Evolutionary conservation across 2,329 filamentous ascomycete species (phyloP).

Genomic region (Epichloe coenophiala): DNA sequence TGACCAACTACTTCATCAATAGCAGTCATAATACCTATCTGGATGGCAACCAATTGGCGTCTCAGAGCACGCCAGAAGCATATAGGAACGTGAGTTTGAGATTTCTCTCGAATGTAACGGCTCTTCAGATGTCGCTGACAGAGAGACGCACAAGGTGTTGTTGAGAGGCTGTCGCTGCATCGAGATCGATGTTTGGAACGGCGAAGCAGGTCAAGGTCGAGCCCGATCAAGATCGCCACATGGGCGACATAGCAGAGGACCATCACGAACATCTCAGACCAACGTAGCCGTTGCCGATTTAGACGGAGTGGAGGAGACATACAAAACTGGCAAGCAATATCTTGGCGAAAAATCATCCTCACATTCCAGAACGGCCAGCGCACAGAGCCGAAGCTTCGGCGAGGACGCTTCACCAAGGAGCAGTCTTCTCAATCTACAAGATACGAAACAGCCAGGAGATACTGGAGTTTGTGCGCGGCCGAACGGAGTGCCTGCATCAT

Average conservation of each 20-base stretch:
- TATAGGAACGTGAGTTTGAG: slow-evolving; percentile 56
- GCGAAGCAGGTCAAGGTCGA: slow-evolving; percentile 31
- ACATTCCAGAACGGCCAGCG: slow-evolving; percentile 28
- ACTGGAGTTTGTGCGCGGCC: slow-evolving; percentile 17
- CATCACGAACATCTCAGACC: slow-evolving; percentile 33
- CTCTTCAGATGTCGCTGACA: not conserved
- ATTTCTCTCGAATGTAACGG: not conserved
- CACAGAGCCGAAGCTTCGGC: slow-evolving; percentile 18
- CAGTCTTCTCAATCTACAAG: slow-evolving; percentile 15
- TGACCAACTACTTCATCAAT: slow-evolving; percentile 87
- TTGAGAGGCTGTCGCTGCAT: slow-evolving; percentile 73
- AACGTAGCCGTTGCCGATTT: slow-evolving; percentile 29
- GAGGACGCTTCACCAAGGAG: slow-evolving; percentile 19
- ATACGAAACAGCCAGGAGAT: slow-evolving; percentile 21
- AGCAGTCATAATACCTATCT: slow-evolving; percentile 94
- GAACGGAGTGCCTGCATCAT: not conserved
- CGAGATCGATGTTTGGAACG: slow-evolving; percentile 92
- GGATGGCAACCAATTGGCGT: slow-evolving; percentile 71
- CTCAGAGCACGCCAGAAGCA: slow-evolving; percentile 60
- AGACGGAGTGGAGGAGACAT: slow-evolving; percentile 20
- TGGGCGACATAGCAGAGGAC: slow-evolving; percentile 30
- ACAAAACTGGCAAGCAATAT: slow-evolving; percentile 14
- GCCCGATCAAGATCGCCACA: slow-evolving; percentile 24
- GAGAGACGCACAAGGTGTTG: slow-evolving; percentile 42
- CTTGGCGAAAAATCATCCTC: slow-evolving; percentile 16